These are phyloP conservation scores for Pythium vanterpoolii DNA, from an alignment of 352 stramenopile species.

Conservation along the genomic window DNA sequence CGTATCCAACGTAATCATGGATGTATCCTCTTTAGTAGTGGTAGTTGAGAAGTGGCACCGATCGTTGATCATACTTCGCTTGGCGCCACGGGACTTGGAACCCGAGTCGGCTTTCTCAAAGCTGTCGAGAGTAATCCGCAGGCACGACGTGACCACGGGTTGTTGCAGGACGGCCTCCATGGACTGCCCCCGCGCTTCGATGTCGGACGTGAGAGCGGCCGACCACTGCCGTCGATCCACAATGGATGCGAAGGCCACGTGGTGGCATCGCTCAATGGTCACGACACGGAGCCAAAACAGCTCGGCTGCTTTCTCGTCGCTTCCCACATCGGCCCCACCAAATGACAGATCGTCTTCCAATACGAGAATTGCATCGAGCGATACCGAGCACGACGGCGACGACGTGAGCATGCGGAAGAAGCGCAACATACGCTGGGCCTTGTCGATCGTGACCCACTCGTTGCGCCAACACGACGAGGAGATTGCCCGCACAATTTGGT, in stretches of 20 bases:
- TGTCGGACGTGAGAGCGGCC: slow-evolving; percentile 18
- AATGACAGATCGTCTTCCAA: slow-evolving; percentile 19
- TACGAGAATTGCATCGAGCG: slow-evolving; percentile 29
- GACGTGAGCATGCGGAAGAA: slow-evolving; percentile 50
- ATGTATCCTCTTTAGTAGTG: not conserved
- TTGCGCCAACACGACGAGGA: slow-evolving; percentile 38
- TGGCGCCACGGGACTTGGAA: slow-evolving; percentile 19
- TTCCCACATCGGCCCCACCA: not conserved
- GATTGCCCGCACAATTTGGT: slow-evolving; percentile 44
- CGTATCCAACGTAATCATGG: not conserved
- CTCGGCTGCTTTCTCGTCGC: not conserved
- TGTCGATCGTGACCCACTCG: slow-evolving; percentile 54
- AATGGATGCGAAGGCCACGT: slow-evolving; percentile 38
- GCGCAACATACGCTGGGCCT: slow-evolving; percentile 27
- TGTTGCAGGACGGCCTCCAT: slow-evolving; percentile 15
- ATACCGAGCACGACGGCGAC: slow-evolving; percentile 28
- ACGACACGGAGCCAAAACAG: slow-evolving; percentile 53
- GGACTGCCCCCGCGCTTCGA: slow-evolving; percentile 5
- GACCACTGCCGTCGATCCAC: slow-evolving; percentile 38
- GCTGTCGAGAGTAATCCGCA: slow-evolving; percentile 20
- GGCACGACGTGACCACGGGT: slow-evolving; percentile 21
- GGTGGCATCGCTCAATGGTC: slow-evolving; percentile 39
- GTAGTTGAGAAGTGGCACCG: slow-evolving; percentile 28
- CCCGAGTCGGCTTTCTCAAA: slow-evolving; percentile 21
- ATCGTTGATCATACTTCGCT: slow-evolving; percentile 48